Evolutionary conservation across 495 filamentous ascomycete species (phyloP).

Genomic region (Aspergillus nanangensis): DNA sequence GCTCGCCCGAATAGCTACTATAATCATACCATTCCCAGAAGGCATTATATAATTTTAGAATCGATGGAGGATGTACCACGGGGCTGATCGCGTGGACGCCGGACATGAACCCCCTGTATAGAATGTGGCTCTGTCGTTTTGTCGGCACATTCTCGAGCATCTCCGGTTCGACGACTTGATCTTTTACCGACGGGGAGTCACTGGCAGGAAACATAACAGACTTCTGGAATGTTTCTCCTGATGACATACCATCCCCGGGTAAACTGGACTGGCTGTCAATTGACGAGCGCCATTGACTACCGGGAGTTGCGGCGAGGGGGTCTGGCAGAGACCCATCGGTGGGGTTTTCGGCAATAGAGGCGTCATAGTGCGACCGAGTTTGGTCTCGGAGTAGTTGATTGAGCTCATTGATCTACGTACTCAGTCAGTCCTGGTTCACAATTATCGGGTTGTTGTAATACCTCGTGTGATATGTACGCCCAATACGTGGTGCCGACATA

Average conservation of each 20-base stretch:
- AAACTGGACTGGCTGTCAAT: constrained; percentile 9
- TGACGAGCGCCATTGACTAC: constrained; percentile 20
- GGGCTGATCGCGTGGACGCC: constrained; percentile 44
- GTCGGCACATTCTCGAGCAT: constrained; percentile 42
- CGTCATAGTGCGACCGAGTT: constrained; percentile 33
- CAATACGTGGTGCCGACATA: constrained; percentile 50
- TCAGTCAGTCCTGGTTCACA: background rate
- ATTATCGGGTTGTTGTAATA: constrained; percentile 10
- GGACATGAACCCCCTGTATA: constrained; percentile 46
- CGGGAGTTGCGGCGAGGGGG: constrained; percentile 4
- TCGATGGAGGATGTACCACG: constrained; percentile 39
- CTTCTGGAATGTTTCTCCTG: constrained; percentile 28
- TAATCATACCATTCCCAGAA: constrained; percentile 50
- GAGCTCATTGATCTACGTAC: constrained; percentile 41
- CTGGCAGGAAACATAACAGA: constrained; percentile 36
- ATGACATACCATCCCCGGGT: constrained; percentile 4
- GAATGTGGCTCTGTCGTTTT: constrained; percentile 41
- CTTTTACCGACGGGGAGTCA: constrained; percentile 31
- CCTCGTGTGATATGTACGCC: constrained; percentile 49
- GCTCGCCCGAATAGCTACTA: constrained; percentile 39
- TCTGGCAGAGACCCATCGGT: constrained; percentile 17
- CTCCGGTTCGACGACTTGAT: constrained; percentile 36
- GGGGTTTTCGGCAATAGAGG: constrained; percentile 16
- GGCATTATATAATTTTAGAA: constrained; percentile 37
- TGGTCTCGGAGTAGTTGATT: constrained; percentile 43